phyloP scores from a whole-genome alignment of 192 early-diverging fungal genomes.

The Hyaloraphidium curvatum region DNA sequence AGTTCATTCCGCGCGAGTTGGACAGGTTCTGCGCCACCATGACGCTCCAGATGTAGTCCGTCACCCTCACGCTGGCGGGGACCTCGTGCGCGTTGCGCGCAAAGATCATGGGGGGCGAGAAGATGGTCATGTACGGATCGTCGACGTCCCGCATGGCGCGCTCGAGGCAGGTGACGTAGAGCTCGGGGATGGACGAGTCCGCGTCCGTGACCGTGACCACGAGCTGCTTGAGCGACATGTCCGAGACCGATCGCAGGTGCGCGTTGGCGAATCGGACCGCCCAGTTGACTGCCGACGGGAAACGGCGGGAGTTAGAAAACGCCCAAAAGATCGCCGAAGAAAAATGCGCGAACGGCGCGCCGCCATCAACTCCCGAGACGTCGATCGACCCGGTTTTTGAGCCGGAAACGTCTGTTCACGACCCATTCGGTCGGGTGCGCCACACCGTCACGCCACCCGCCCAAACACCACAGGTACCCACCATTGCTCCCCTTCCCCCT shows the following conservation, averaged over 20 bases:
- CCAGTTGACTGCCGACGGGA: conserved; percentile 14
- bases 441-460: too few species aligned
- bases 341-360: too few species aligned
- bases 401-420: too few species aligned
- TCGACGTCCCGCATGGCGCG: conserved; percentile 15
- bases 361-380: too few species aligned
- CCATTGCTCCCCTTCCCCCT: conserved; percentile 53
- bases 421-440: too few species aligned
- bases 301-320: not conserved
- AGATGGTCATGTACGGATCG: conserved; percentile 22
- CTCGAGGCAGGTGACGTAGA: conserved; percentile 28
- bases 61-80: conserved; percentile 46
- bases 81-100: conserved; percentile 43
- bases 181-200: conserved; percentile 49
- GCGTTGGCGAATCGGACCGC: conserved; percentile 12
- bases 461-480: not conserved
- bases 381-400: too few species aligned
- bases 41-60: conserved; percentile 56
- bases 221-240: conserved; percentile 7
- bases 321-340: too few species aligned
- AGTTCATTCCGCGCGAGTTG: conserved; percentile 32
- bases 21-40: conserved; percentile 52
- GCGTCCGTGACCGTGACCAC: conserved; percentile 56
- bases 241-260: not conserved
- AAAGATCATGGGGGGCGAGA: conserved; percentile 28